These are phyloP conservation scores for Candida oleophila DNA, from an alignment of 805 yeast genomes.

Conservation along the genomic window DNA sequence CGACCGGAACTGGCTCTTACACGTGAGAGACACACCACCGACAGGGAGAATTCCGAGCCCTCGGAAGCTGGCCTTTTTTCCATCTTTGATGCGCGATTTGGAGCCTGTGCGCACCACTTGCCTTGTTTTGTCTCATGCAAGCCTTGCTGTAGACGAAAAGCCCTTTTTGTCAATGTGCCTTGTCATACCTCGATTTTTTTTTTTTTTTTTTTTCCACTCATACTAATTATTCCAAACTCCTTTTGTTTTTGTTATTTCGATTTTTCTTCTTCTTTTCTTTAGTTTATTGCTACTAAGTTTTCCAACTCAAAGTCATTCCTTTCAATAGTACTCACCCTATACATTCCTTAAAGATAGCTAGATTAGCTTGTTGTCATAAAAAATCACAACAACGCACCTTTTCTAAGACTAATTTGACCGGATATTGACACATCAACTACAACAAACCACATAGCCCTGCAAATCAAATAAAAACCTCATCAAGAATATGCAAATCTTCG, in stretches of 20 bases:
- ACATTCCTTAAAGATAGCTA: neutral
- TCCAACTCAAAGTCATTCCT: neutral
- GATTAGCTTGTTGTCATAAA: neutral
- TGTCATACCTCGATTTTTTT: neutral
- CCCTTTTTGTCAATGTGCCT: neutral
- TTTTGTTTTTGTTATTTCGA: neutral
- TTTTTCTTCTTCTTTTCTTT: neutral
- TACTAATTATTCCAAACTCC: neutral
- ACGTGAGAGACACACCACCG: neutral
- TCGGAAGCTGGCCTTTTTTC: neutral
- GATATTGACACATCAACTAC: neutral
- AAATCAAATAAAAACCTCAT: neutral
- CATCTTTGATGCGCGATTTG: neutral
- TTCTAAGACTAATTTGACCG: neutral
- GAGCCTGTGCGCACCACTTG: neutral
- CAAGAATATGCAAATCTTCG: constrained; percentile 21
- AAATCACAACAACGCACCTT: neutral
- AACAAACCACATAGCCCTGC: neutral
- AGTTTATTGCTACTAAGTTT: neutral
- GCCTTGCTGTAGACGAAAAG: neutral
- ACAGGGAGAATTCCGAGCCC: neutral
- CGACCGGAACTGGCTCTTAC: neutral
- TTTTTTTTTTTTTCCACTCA: neutral
- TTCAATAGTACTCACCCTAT: neutral
- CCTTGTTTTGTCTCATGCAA: neutral